Evolutionary conservation across 2,329 filamentous ascomycete genomes (phyloP).

Genomic region (Mycosphaerelloides madeirae): DNA sequence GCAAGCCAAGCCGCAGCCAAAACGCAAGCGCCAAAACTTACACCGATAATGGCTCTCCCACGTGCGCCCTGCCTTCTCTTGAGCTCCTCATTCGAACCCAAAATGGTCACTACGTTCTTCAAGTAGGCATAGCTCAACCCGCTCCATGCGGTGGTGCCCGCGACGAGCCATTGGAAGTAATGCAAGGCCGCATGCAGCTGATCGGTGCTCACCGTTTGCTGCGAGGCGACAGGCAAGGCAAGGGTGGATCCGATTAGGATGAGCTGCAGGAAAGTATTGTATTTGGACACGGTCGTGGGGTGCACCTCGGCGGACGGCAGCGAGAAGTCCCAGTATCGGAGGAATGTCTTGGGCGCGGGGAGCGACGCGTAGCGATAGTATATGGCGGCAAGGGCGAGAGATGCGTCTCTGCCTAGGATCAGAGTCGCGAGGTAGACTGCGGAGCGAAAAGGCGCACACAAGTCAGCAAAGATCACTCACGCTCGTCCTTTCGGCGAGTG

Average conservation of each 20-base stretch:
- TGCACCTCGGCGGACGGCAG: slow-evolving; percentile 81
- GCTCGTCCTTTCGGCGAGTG: too few species aligned
- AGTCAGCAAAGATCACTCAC: slow-evolving; percentile 5
- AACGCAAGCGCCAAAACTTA: slow-evolving; percentile 44
- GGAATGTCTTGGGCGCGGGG: slow-evolving; percentile 86
- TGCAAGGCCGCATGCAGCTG: slow-evolving; percentile 34
- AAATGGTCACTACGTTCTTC: slow-evolving; percentile 86
- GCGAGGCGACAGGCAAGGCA: slow-evolving; percentile 60
- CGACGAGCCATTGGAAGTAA: slow-evolving; percentile 69
- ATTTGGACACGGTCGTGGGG: slow-evolving; percentile 76
- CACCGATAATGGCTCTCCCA: slow-evolving; percentile 45
- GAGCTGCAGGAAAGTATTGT: slow-evolving; percentile 90
- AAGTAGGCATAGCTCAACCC: slow-evolving; percentile 87
- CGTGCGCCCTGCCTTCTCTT: slow-evolving; percentile 46
- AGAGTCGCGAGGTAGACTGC: slow-evolving; percentile 81
- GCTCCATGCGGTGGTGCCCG: slow-evolving; percentile 86
- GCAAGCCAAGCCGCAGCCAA: slow-evolving; percentile 34
- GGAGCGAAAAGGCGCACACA: slow-evolving; percentile 3
- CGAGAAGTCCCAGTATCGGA: slow-evolving; percentile 94
- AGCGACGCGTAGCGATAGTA: slow-evolving; percentile 96
- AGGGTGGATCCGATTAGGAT: slow-evolving; percentile 81
- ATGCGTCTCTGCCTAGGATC: slow-evolving; percentile 83
- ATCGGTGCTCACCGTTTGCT: slow-evolving; percentile 19
- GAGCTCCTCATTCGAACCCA: slow-evolving; percentile 49
- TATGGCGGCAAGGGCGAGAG: slow-evolving; percentile 76